Evolutionary conservation across 2,329 filamentous ascomycete species (phyloP).

Genomic region (Dactylellina cionopaga): DNA sequence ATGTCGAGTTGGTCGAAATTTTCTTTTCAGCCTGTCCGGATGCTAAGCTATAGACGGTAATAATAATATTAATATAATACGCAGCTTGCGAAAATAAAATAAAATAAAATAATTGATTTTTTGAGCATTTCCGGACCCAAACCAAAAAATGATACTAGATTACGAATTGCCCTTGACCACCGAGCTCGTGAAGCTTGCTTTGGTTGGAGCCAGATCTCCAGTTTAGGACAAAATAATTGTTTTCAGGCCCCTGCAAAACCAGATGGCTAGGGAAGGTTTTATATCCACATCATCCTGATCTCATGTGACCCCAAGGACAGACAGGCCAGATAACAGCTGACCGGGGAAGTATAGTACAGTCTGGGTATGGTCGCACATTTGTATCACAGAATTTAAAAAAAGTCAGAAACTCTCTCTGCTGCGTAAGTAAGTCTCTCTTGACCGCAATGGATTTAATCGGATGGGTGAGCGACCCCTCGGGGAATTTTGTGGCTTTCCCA

Average conservation of each 20-base stretch:
- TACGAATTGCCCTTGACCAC: constrained; percentile 8
- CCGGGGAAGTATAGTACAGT: constrained; percentile 9
- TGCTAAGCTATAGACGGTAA: constrained; percentile 36
- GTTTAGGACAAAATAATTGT: constrained; percentile 24
- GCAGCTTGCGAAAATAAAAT: no score
- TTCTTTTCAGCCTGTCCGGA: constrained; percentile 38
- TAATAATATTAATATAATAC: constrained; percentile 37
- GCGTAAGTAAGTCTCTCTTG: no score
- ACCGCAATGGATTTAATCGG: no score
- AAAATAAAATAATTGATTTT: no score
- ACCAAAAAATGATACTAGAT: constrained; percentile 12
- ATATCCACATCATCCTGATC: constrained; percentile 51
- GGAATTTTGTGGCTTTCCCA: constrained; percentile 49
- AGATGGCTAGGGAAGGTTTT: constrained; percentile 51
- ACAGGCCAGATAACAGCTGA: constrained; percentile 42
- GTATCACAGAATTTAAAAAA: constrained; percentile 7
- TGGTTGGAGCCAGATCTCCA: constrained; percentile 27
- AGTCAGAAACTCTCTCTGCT: no score
- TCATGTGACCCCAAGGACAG: constrained; percentile 50
- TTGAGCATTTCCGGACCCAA: no score
- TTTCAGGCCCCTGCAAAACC: constrained; percentile 35
- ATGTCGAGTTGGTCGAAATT: constrained; percentile 12
- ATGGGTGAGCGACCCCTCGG: no score
- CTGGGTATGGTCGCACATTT: constrained; percentile 7
- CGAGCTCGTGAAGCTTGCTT: constrained; percentile 8